Conservation (phyloP, 495 filamentous ascomycete genomes). For the Aspergillus funiculosus region DNA sequence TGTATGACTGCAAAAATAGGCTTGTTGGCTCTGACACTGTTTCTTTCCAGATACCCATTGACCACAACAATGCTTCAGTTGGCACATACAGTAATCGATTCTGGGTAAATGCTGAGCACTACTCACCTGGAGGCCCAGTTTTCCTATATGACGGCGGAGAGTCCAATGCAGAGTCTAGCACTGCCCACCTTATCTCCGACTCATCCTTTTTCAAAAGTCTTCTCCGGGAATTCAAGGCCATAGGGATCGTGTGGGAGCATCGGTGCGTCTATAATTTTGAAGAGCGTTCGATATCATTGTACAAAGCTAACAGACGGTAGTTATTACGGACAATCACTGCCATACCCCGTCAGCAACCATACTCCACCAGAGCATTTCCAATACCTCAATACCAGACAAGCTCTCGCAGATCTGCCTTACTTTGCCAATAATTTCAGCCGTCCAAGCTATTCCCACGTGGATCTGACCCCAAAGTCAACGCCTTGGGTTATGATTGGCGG, state of each 20-base stretch:
- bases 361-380: constrained; percentile 45
- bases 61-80: constrained; percentile 35
- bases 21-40: not conserved
- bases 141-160: constrained; percentile 52
- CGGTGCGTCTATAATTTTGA: constrained; percentile 28
- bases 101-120: constrained; percentile 48
- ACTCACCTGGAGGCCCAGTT: constrained; percentile 47
- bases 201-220: constrained; percentile 39
- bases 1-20: too few species aligned
- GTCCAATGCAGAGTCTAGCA: constrained; percentile 26
- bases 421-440: constrained; percentile 48
- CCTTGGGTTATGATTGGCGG: constrained; percentile 58
- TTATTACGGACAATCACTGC: constrained; percentile 49
- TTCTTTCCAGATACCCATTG: constrained; percentile 38
- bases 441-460: constrained; percentile 24
- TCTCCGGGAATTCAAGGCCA: constrained; percentile 42
- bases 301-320: constrained; percentile 21
- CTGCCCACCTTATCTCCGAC: constrained; percentile 31
- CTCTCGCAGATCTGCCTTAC: constrained; percentile 47
- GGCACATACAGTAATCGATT: constrained; percentile 50
- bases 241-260: constrained; percentile 57
- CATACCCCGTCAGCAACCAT: constrained; percentile 37
- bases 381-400: constrained; percentile 47
- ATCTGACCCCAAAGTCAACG: constrained; percentile 41
- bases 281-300: not conserved